A percentile compares a stretch with the other conserved stretches of the same genome.
phyloP scores from a whole-genome alignment of 2,329 filamentous ascomycete genomes.

The Ophiocordyceps camponoti-saundersi region DNA sequence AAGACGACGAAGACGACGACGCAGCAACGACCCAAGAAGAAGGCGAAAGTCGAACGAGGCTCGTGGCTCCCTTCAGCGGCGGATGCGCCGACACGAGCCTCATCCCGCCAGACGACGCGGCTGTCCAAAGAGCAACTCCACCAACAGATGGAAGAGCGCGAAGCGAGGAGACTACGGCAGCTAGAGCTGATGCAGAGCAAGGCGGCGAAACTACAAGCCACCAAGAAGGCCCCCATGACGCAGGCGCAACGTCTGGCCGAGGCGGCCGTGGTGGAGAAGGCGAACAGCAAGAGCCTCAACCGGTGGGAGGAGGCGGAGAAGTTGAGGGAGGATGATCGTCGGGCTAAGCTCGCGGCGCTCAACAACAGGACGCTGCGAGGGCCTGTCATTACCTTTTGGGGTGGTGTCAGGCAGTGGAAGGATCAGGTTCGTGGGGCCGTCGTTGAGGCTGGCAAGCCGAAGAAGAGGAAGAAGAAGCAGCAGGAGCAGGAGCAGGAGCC shows the following conservation, averaged over 20 bases:
- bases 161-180: slow-evolving; percentile 53
- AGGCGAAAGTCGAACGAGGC: slow-evolving; percentile 25
- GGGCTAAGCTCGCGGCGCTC: slow-evolving; percentile 69
- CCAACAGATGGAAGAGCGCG: slow-evolving; percentile 57
- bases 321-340: slow-evolving; percentile 67
- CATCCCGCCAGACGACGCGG: slow-evolving; percentile 38
- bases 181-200: slow-evolving; percentile 50
- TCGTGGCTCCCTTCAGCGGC: slow-evolving; percentile 39
- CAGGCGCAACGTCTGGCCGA: slow-evolving; percentile 74
- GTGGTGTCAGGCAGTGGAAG: slow-evolving; percentile 70
- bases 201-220: slow-evolving; percentile 52
- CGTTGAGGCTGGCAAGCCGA: slow-evolving; percentile 9
- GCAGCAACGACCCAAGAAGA: slow-evolving; percentile 37
- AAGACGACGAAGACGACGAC: slow-evolving; percentile 11
- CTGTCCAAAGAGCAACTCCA: slow-evolving; percentile 45
- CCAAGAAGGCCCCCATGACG: slow-evolving; percentile 68
- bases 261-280: slow-evolving; percentile 66
- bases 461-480: slow-evolving; percentile 1
- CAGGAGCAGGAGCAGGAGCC: too few relatives aligned
- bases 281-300: slow-evolving; percentile 80
- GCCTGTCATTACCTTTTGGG: slow-evolving; percentile 84
- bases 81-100: slow-evolving; percentile 41
- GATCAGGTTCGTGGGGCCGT: slow-evolving; percentile 17
- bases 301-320: slow-evolving; percentile 90
- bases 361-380: slow-evolving; percentile 77